Percentiles rank a stretch among this genome's conserved stretches.
These are phyloP conservation scores for Avena sativa DNA, from an alignment of 176 grass and related monocot genomes.

Conservation along the genomic window DNA sequence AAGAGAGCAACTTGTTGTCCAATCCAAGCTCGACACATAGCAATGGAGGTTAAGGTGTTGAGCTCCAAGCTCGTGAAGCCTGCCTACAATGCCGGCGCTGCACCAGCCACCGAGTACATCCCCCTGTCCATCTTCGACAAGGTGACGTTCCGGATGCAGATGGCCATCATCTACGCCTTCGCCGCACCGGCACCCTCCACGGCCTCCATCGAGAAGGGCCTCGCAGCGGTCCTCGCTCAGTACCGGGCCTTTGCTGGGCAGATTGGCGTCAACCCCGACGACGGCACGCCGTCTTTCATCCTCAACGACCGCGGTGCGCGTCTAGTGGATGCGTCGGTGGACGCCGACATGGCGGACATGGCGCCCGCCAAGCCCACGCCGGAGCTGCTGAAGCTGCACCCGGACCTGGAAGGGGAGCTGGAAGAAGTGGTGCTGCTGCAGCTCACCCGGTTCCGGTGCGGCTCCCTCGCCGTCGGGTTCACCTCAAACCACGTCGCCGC, in stretches of 20 bases:
- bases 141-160: constrained; percentile 54
- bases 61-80: constrained; percentile 14
- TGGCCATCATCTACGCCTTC: constrained; percentile 75
- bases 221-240: constrained; percentile 38
- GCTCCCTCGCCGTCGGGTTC: constrained; percentile 16
- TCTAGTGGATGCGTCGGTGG: background rate
- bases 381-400: background rate
- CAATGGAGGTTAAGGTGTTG: constrained; percentile 9
- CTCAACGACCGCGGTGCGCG: constrained; percentile 4
- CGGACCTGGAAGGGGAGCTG: background rate
- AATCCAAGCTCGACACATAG: background rate
- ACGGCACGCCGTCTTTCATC: constrained; percentile 23
- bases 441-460: constrained; percentile 23
- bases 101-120: background rate
- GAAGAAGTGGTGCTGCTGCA: constrained; percentile 19
- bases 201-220: constrained; percentile 50
- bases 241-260: constrained; percentile 65
- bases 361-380: constrained; percentile 1
- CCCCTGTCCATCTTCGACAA: constrained; percentile 69
- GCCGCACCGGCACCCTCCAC: constrained; percentile 60
- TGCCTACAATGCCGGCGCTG: background rate
- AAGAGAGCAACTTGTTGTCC: background rate
- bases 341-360: background rate
- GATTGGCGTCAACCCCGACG: constrained; percentile 33
- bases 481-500: constrained; percentile 27